These are phyloP conservation scores for Zymoseptoria pseudotritici DNA, from an alignment of 2,329 filamentous ascomycete genomes.

Conservation along the genomic window DNA sequence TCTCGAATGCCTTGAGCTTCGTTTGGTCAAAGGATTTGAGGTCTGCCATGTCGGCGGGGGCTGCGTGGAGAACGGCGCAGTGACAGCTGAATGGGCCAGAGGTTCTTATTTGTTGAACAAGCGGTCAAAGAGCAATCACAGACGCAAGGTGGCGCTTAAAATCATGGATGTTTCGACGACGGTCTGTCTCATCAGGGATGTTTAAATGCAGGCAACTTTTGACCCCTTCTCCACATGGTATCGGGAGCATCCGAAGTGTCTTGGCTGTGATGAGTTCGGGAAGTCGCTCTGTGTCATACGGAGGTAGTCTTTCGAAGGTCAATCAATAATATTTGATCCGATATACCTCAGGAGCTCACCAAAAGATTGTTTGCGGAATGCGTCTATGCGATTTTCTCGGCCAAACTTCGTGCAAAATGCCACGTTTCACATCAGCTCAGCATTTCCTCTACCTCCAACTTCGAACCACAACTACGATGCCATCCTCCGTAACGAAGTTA, in stretches of 20 bases:
- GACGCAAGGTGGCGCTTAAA: not conserved
- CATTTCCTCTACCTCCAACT: not conserved
- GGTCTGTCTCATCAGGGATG: not conserved
- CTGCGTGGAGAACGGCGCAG: not conserved
- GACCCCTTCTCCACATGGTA: not conserved
- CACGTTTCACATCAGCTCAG: not conserved
- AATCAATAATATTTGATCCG: not conserved
- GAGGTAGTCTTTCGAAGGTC: not conserved
- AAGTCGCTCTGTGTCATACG: not conserved
- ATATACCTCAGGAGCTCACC: not conserved
- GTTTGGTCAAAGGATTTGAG: conserved; percentile 46
- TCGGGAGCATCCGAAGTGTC: not conserved
- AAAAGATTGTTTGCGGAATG: not conserved
- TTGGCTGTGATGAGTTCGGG: not conserved
- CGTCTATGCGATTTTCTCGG: not conserved
- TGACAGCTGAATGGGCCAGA: not conserved
- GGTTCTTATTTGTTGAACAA: not conserved
- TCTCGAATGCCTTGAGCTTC: conserved; percentile 61
- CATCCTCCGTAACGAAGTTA: not conserved
- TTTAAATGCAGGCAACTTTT: not conserved
- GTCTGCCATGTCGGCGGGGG: conserved; percentile 4
- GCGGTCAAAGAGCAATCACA: not conserved
- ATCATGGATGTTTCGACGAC: not conserved
- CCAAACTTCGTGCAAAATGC: not conserved
- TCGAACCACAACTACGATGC: not conserved